These are phyloP conservation scores for Phytopythium kandeliae DNA, from an alignment of 352 stramenopile species.

Conservation along the genomic window DNA sequence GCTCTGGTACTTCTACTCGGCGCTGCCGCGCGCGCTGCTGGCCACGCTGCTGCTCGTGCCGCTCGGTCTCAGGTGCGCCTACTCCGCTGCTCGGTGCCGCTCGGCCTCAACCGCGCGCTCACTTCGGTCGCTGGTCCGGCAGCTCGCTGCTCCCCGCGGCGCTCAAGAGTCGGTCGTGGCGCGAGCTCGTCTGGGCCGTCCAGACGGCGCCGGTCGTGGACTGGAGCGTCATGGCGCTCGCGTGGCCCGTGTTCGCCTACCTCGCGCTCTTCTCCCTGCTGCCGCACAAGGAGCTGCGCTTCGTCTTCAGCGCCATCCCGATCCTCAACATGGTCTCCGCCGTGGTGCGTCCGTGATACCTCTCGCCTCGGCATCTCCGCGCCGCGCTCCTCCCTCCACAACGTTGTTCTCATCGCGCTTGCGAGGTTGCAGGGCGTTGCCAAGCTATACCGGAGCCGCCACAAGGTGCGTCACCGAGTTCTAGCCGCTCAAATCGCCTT, in stretches of 20 bases:
- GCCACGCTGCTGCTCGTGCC: constrained; percentile 80
- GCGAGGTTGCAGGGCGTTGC: constrained; percentile 35
- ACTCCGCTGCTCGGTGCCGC: not conserved
- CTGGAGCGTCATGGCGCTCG: constrained; percentile 39
- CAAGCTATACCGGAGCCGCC: constrained; percentile 59
- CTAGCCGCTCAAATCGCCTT: not conserved
- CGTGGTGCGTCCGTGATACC: constrained; percentile 77
- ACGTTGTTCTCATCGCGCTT: not conserved
- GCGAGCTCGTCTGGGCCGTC: constrained; percentile 28
- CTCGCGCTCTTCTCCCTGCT: constrained; percentile 94
- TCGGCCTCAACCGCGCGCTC: not conserved
- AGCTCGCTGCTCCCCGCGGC: constrained; percentile 44
- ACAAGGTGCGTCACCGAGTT: constrained; percentile 31
- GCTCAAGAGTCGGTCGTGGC: constrained; percentile 33
- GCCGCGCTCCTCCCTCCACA: not conserved
- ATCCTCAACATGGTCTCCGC: constrained; percentile 93
- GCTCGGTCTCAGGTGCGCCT: constrained; percentile 59
- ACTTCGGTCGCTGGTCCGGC: constrained; percentile 1
- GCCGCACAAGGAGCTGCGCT: constrained; percentile 98
- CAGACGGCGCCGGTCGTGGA: constrained; percentile 41
- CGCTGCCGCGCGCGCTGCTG: constrained; percentile 89
- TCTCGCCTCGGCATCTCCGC: too few relatives aligned
- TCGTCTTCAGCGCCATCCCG: constrained; percentile 96
- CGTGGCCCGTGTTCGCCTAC: constrained; percentile 82
- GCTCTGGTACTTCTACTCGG: constrained; percentile 96